Conservation (phyloP, 2,329 filamentous ascomycete species). For the Lachnellula occidentalis region DNA sequence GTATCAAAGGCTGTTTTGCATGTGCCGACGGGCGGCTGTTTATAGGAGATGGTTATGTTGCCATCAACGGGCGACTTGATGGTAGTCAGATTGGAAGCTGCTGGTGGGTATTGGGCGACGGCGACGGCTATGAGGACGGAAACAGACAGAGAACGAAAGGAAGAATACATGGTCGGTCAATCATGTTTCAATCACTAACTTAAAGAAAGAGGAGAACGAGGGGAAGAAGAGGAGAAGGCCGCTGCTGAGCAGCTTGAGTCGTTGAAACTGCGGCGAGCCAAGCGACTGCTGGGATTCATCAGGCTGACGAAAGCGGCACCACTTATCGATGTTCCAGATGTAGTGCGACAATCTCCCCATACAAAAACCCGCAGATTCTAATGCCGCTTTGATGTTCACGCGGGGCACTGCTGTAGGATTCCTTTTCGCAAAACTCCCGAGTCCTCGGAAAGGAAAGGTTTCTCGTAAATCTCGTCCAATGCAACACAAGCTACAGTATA, state of each 20-base stretch:
- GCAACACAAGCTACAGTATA: not conserved
- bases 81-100: conserved; percentile 42
- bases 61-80: conserved; percentile 57
- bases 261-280: not conserved
- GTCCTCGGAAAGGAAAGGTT: no score
- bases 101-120: conserved; percentile 34
- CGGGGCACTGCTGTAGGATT: not conserved
- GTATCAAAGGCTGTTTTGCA: conserved; percentile 59
- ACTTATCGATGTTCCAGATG: not conserved
- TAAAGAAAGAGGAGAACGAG: conserved; percentile 8
- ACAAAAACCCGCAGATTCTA: no score
- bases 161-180: conserved; percentile 25
- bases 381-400: no score
- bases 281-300: not conserved
- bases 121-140: conserved; percentile 17
- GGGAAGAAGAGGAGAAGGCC: not conserved
- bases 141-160: conserved; percentile 11
- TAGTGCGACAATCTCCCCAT: not conserved
- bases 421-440: not conserved
- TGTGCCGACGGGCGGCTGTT: conserved; percentile 51
- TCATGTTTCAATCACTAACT: conserved; percentile 25
- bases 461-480: not conserved
- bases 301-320: not conserved
- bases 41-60: conserved; percentile 64
- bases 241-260: not conserved